Conservation (phyloP, 2,329 filamentous ascomycete species). For the Fusarium camptoceras region DNA sequence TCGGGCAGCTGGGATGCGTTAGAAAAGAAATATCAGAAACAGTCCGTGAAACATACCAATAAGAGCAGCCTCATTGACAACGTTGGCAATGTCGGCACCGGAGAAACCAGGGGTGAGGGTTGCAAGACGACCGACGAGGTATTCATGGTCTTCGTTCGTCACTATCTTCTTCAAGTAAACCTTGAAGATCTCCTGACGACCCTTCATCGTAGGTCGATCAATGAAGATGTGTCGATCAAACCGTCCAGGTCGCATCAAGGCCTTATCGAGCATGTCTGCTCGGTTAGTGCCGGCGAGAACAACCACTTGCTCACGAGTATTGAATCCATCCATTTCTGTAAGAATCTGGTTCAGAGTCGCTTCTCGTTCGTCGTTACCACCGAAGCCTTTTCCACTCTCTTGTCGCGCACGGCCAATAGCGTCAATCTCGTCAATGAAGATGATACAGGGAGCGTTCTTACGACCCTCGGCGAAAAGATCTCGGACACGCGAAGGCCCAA, state of each 20-base stretch:
- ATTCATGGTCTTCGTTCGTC: constrained; percentile 88
- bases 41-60: constrained; percentile 74
- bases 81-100: constrained; percentile 98
- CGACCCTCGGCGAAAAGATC: constrained; percentile 94
- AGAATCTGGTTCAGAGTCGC: constrained; percentile 97
- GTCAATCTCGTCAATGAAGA: constrained; percentile 99
- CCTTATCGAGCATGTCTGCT: constrained; percentile 93
- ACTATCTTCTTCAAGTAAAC: constrained; percentile 96
- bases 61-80: constrained; percentile 95
- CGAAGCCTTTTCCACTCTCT: constrained; percentile 77
- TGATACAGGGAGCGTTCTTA: constrained; percentile 97
- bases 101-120: constrained; percentile 96
- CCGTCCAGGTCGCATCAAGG: constrained; percentile 93
- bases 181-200: constrained; percentile 93
- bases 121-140: constrained; percentile 87
- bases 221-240: constrained; percentile 98
- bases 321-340: constrained; percentile 99
- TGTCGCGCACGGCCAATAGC: constrained; percentile 92
- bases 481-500: constrained; percentile 93
- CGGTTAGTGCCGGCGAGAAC: constrained; percentile 97
- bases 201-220: constrained; percentile 95
- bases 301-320: constrained; percentile 94
- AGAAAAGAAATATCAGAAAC: constrained; percentile 48
- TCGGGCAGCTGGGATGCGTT: constrained; percentile 75
- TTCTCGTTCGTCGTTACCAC: constrained; percentile 97